Evolutionary conservation across 352 stramenopile genomes (phyloP).

Genomic region (Phytopythium aichiense): DNA sequence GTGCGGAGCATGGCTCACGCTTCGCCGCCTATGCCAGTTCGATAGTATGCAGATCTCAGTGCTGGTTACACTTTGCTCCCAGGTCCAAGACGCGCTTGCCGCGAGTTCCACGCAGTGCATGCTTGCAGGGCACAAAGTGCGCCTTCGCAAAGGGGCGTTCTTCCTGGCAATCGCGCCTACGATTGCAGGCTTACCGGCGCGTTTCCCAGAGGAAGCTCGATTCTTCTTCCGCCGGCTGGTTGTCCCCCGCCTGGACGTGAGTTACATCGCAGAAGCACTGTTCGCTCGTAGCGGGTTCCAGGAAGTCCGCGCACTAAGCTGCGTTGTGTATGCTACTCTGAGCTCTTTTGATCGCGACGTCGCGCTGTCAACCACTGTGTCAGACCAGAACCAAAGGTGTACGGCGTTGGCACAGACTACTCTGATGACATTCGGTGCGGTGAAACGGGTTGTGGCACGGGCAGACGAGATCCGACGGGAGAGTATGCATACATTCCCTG

Average conservation of each 20-base stretch:
- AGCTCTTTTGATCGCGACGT: conserved; percentile 3
- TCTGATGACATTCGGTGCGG: not conserved
- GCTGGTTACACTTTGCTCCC: conserved; percentile 34
- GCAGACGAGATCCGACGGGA: not conserved
- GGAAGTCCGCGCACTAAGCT: conserved; percentile 22
- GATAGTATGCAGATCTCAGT: conserved; percentile 13
- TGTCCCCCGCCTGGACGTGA: conserved; percentile 31
- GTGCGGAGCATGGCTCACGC: conserved; percentile 53
- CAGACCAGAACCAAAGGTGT: not conserved
- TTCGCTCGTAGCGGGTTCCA: conserved; percentile 33
- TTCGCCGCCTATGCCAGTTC: conserved; percentile 33
- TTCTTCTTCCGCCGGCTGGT: conserved; percentile 43
- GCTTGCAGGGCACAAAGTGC: conserved; percentile 36
- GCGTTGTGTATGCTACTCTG: conserved; percentile 28
- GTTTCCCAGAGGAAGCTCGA: conserved; percentile 14
- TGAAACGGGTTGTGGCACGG: not conserved
- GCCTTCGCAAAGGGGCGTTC: conserved; percentile 39
- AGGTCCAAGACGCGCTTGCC: conserved; percentile 35
- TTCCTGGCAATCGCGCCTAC: conserved; percentile 18
- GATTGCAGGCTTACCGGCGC: conserved; percentile 1
- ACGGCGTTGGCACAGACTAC: not conserved
- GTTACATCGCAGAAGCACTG: conserved; percentile 38
- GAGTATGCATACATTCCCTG: not conserved
- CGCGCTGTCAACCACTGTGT: not conserved
- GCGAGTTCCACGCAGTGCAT: conserved; percentile 35